phyloP scores from a whole-genome alignment of 139 green algal genomes.

The Closterium sp. region DNA sequence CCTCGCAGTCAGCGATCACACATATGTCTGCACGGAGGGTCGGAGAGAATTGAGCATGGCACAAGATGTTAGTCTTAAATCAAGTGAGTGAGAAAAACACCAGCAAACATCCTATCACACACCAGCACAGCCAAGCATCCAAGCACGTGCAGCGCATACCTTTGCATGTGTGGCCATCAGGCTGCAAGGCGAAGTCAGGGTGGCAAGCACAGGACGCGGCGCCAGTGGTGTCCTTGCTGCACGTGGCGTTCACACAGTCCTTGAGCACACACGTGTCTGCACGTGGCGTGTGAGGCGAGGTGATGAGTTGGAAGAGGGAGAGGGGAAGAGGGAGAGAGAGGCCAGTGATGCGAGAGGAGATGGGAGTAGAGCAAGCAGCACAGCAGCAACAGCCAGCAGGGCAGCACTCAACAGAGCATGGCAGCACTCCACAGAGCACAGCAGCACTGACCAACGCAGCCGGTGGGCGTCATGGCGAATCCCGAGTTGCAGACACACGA shows the following conservation, averaged over 20 bases:
- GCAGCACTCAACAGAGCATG: too few species aligned
- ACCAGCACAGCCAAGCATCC: too few species aligned
- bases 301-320: neutral
- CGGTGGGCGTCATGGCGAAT: neutral
- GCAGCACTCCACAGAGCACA: neutral
- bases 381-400: neutral
- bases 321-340: neutral
- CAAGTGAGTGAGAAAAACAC: too few species aligned
- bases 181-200: neutral
- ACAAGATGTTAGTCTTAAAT: too few species aligned
- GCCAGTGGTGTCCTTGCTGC: neutral
- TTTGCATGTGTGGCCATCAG: neutral
- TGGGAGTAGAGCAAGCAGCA: neutral
- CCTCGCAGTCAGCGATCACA: neutral
- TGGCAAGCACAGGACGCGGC: neutral
- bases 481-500: neutral
- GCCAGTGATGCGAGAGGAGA: neutral
- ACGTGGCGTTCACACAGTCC: neutral
- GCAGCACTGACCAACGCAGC: neutral
- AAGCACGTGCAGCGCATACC: neutral
- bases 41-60: neutral
- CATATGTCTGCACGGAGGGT: neutral
- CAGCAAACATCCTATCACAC: too few species aligned
- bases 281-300: too few species aligned
- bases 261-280: neutral